Evolutionary conservation across 2,329 filamentous ascomycete genomes (phyloP), one percentile per base, ranked within the genome.

Genomic region (Allantophomopsis cytisporea): DNA sequence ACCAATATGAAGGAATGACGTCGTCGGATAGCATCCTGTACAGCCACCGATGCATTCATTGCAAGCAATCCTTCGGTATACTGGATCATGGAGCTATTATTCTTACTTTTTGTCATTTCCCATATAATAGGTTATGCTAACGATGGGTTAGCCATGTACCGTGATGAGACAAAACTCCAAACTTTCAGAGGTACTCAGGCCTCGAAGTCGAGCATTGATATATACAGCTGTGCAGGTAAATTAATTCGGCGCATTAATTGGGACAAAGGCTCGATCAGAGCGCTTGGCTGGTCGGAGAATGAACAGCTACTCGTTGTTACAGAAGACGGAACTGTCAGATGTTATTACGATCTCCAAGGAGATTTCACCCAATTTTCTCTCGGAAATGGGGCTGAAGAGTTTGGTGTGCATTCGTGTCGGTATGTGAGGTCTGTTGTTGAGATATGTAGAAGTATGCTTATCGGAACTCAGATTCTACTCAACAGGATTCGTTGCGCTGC

Each of bases 331-430:
- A 89, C 79, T 1, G 89, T 96, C 34, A 73, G 88, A 43, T 91
- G 86, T 58, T 78, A 87, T 54, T 78, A 87, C 57, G 84, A 91
- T 53, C 65, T 98, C n/a, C 83, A 94, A 57, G 85, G 83, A 45
- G 89, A 96, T 56, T 98, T 98, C 56, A 85, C 81, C 13, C 88
- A 94, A 42, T 98, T 96, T 59, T 88, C 84, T 1, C 68, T 98
- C 0, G 91, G 89, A 39, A 81, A 93, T 59, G 84, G 84, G 17
- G 80, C 88, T 17, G 91, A 96, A 51, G 84, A 94, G 47, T 77
- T 81, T 52, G 83, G 89, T 18, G 88, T 98, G 15, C 70, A 78
- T 48, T 80, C 80, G n/a, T 96, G 89, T 63, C 79, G 79, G 60
- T 52, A 37, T 40, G 48, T 49, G 17, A 15, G 14, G n/a, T 20